phyloP scores from a whole-genome alignment of 2,329 filamentous ascomycete genomes.

The Rhynchosporium secalis region DNA sequence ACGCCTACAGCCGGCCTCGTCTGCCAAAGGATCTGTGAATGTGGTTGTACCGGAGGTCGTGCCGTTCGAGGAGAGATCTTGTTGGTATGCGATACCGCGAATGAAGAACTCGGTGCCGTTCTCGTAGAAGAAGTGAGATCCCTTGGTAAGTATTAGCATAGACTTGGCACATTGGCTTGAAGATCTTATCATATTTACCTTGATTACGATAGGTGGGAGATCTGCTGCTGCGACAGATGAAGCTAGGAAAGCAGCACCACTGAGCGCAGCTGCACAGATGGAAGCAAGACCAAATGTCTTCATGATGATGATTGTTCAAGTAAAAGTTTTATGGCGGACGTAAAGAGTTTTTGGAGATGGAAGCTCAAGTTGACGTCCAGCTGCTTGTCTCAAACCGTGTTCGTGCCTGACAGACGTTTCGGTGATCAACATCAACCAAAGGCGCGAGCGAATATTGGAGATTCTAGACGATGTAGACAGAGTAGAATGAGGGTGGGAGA shows the following conservation, averaged over 20 bases:
- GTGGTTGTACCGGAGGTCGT: constrained; percentile 48
- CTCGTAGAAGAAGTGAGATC: constrained; percentile 49
- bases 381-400: constrained; percentile 20
- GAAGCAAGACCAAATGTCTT: constrained; percentile 50
- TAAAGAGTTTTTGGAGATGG: neutral
- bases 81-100: constrained; percentile 93
- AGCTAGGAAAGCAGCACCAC: constrained; percentile 54
- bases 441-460: neutral
- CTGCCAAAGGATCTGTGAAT: constrained; percentile 82
- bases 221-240: constrained; percentile 54
- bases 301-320: constrained; percentile 46
- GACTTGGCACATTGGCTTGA: neutral
- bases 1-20: constrained; percentile 70
- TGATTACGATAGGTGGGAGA: constrained; percentile 54
- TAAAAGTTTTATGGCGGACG: constrained; percentile 4
- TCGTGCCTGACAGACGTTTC: constrained; percentile 18
- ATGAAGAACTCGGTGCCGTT: constrained; percentile 82
- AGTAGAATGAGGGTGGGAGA: constrained; percentile 27
- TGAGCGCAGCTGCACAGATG: constrained; percentile 45
- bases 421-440: constrained; percentile 7
- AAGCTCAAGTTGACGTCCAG: constrained; percentile 10
- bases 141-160: constrained; percentile 29
- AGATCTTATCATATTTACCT: constrained; percentile 39
- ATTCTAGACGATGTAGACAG: constrained; percentile 14
- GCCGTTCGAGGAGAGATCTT: constrained; percentile 64